Evolutionary conservation across 1,139 yeast genomes (phyloP).

Genomic region (Candida pseudoviswanathii): DNA sequence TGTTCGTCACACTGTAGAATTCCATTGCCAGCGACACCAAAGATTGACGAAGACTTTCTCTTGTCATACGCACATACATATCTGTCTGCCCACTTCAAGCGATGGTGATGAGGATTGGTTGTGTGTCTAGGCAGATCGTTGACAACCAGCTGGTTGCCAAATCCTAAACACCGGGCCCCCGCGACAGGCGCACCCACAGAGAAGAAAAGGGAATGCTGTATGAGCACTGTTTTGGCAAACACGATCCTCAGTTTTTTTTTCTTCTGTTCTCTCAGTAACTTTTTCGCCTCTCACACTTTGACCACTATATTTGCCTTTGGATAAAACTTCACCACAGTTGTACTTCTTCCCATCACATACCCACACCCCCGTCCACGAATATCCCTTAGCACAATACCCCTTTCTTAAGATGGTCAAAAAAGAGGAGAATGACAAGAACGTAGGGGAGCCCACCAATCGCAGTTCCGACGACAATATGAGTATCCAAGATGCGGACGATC

Average conservation of each 20-base stretch:
- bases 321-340: neutral
- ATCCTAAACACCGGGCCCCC: no score
- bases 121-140: no score
- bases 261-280: neutral
- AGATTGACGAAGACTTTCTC: no score
- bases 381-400: neutral
- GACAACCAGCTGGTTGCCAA: no score
- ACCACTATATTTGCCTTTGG: neutral
- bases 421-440: slow-evolving; percentile 1
- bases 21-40: no score
- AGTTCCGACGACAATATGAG: slow-evolving; percentile 6
- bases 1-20: no score
- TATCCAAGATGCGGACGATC: slow-evolving; percentile 7
- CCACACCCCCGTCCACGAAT: neutral
- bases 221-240: neutral
- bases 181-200: no score
- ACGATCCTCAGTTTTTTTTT: neutral
- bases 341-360: neutral
- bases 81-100: no score
- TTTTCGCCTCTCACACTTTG: slow-evolving; percentile 2
- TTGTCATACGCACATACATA: no score
- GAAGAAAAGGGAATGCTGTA: no score
- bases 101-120: no score
- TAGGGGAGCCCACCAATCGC: neutral
- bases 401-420: neutral